Conservation (phyloP, 2,329 filamentous ascomycete species). For the Diaporthe citri region DNA sequence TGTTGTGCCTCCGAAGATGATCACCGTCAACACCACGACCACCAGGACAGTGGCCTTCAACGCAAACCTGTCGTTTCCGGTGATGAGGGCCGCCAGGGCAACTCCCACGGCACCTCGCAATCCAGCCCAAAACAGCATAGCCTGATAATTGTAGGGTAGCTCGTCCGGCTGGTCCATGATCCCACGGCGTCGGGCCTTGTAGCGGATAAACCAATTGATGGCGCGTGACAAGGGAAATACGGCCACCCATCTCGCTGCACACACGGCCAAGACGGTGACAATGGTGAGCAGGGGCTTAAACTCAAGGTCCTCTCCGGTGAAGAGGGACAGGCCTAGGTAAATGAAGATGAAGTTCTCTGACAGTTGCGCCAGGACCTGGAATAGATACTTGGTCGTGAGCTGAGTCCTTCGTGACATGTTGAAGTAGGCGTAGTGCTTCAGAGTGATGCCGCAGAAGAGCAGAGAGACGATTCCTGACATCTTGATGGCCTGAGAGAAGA, state of each 20-base stretch:
- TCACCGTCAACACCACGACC: slow-evolving; percentile 96
- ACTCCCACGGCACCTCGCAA: slow-evolving; percentile 96
- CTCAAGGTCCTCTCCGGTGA: slow-evolving; percentile 87
- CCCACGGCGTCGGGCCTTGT: slow-evolving; percentile 82
- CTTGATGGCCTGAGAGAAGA: slow-evolving; percentile 92
- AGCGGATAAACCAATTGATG: slow-evolving; percentile 94
- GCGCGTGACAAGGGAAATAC: slow-evolving; percentile 91
- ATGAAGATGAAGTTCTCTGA: slow-evolving; percentile 99
- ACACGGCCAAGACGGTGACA: slow-evolving; percentile 91
- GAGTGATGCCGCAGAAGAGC: slow-evolving; percentile 96
- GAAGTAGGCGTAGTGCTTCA: slow-evolving; percentile 99
- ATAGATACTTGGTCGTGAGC: slow-evolving; percentile 97
- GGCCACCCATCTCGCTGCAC: slow-evolving; percentile 89
- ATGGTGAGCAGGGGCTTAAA: slow-evolving; percentile 98
- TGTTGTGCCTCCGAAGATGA: slow-evolving; percentile 98
- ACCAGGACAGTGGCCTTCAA: slow-evolving; percentile 96
- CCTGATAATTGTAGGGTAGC: slow-evolving; percentile 93
- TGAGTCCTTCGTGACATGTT: slow-evolving; percentile 99
- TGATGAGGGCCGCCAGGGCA: slow-evolving; percentile 88
- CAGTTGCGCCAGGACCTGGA: slow-evolving; percentile 92
- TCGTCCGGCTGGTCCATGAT: slow-evolving; percentile 82
- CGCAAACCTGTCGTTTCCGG: slow-evolving; percentile 83
- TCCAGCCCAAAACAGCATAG: slow-evolving; percentile 99
- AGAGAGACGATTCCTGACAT: slow-evolving; percentile 98
- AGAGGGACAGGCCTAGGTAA: slow-evolving; percentile 93